phyloP scores from a whole-genome alignment of 1,139 yeast species.

The Kurtzmaniella quercitrusa region DNA sequence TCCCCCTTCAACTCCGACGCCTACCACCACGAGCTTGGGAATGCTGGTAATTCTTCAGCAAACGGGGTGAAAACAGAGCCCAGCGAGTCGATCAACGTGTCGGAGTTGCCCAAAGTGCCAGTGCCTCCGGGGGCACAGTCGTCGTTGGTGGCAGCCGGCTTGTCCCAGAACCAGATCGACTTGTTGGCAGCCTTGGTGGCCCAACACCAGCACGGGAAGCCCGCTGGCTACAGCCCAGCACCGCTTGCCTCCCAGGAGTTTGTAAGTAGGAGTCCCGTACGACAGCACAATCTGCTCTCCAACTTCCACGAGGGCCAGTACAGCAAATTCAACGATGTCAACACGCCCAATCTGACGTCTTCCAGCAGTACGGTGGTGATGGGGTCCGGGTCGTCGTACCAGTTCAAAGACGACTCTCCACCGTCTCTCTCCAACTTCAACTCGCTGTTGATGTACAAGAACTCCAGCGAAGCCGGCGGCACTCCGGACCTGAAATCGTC shows the following conservation, averaged over 20 bases:
- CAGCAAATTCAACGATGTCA: slow-evolving; percentile 2
- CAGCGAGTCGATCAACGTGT: slow-evolving; percentile 11
- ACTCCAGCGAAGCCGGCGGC: not conserved
- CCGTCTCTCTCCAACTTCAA: slow-evolving; percentile 5
- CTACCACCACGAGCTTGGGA: slow-evolving; percentile 1
- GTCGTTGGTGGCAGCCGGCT: slow-evolving; percentile 60
- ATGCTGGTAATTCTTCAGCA: slow-evolving; percentile 1
- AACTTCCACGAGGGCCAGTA: slow-evolving; percentile 4
- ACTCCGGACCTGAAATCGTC: slow-evolving; percentile 5
- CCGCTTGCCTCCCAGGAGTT: slow-evolving; percentile 5
- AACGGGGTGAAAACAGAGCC: not conserved
- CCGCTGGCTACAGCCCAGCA: slow-evolving; percentile 13
- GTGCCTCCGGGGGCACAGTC: slow-evolving; percentile 72
- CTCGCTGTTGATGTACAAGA: slow-evolving; percentile 1
- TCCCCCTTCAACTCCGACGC: not conserved
- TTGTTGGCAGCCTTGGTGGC: slow-evolving; percentile 69
- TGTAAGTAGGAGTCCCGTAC: slow-evolving; percentile 13
- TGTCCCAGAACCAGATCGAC: slow-evolving; percentile 64
- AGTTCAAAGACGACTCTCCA: slow-evolving; percentile 5
- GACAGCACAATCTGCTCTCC: slow-evolving; percentile 19
- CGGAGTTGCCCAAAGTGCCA: slow-evolving; percentile 51
- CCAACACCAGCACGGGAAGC: slow-evolving; percentile 49
- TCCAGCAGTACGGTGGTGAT: slow-evolving; percentile 9
- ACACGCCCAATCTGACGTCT: slow-evolving; percentile 9
- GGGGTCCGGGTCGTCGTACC: slow-evolving; percentile 7